Base-by-base conservation (phyloP, 1,284 basidiomycete genomes). In the Kalmanozyma brasiliensis region DNA sequence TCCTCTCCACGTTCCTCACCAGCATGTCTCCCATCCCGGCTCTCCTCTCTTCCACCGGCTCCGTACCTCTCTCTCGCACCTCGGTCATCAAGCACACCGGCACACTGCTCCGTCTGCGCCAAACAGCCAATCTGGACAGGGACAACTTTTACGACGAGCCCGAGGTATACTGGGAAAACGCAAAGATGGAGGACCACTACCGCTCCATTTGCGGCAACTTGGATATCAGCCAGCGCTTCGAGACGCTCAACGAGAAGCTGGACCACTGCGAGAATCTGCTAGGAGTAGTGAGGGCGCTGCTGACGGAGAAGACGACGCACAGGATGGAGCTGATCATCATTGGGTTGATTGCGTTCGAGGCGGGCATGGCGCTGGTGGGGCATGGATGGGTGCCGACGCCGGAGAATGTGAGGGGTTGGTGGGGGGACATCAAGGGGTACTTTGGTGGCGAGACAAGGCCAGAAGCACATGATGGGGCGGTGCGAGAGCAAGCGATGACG, bases 131-230 rank as follows among this genome's bases (percentile, higher is more conserved):
- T 38, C 56, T 81, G 4, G 77, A 76, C 52, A 46, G 62, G 1
- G 79, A 79, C 49, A 80, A 78, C 52, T 79, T 80, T 37, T 65
- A 80, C 47, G 79, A 81, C 51, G 78, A 80, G 41, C 79, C 78
- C 17, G 79, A 81, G 36, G 67, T 78, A 20, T 80, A 79, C 51
- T 81, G 79, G 79, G 79, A 81, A 36, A 81, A 81, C 44, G 49
- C 52, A 8, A 60, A 59, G 32, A 63, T 80, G 63, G 77, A 78
- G 38, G 65, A 78, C 16, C 74, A 80, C 55, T 79, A 79, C 53
- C 70, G 77, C 9, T 58, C 62, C 52, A 78, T 79, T 38, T 81
- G 78, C 46, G 41, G 55, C 49, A 69, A 64, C 4, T 65, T 81
- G 19, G 79, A 81, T 55, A 76, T 81, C 14, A 58, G 69, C 19